Evolutionary conservation across 2,329 filamentous ascomycete species (phyloP).

Genomic region (Elsinoe necatrix): DNA sequence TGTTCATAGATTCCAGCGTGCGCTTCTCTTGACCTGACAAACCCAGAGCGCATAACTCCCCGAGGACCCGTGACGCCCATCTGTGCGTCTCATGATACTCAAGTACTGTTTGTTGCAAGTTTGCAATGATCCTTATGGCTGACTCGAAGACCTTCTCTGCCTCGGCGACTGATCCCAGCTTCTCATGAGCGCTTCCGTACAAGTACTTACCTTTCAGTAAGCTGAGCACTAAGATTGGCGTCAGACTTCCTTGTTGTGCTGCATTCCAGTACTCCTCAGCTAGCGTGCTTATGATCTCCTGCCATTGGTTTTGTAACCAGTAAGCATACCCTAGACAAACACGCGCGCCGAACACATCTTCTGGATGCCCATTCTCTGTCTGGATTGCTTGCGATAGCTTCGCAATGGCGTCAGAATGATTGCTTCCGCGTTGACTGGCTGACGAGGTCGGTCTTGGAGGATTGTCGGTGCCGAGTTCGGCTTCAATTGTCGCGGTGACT

Average conservation of each 20-base stretch:
- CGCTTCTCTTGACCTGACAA: background rate
- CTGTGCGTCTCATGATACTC: conserved; percentile 23
- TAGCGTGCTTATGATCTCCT: conserved; percentile 11
- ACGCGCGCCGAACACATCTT: conserved; percentile 64
- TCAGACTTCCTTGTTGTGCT: background rate
- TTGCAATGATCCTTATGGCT: background rate
- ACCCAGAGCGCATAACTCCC: conserved; percentile 21
- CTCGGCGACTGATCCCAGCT: conserved; percentile 17
- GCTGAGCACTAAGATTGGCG: conserved; percentile 13
- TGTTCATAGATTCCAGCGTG: conserved; percentile 22
- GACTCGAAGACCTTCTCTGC: conserved; percentile 1
- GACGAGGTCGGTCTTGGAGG: background rate
- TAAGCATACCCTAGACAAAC: conserved; percentile 80
- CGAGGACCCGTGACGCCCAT: conserved; percentile 29
- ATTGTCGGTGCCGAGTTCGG: conserved; percentile 32
- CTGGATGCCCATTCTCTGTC: conserved; percentile 34
- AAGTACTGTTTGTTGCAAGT: background rate
- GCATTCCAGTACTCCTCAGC: conserved; percentile 13
- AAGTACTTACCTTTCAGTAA: conserved; percentile 26
- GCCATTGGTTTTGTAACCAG: conserved; percentile 56
- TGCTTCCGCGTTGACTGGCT: background rate
- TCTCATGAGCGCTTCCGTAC: conserved; percentile 24
- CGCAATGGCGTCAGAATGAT: conserved; percentile 10
- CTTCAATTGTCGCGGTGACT: conserved; percentile 40
- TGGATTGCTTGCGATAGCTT: conserved; percentile 26